Conservation (phyloP, 1,139 yeast species). For the Zygoascus meyerae region DNA sequence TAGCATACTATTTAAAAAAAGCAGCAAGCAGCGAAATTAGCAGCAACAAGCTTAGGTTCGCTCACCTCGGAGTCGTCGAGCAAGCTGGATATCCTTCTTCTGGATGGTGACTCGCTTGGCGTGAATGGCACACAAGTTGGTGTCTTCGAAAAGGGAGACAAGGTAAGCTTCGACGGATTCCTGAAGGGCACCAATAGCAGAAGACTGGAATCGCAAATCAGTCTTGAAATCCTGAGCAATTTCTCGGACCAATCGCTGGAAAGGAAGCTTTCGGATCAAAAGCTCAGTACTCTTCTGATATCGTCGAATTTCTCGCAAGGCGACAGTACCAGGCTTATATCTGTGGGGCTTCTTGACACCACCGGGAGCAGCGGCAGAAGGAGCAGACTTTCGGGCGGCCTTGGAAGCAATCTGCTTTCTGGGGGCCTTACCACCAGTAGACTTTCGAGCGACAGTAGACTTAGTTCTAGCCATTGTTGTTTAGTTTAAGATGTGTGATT, state of each 20-base stretch:
- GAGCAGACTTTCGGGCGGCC: constrained; percentile 98
- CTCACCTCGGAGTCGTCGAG: constrained; percentile 98
- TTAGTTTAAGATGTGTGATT: neutral
- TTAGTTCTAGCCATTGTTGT: constrained; percentile 90
- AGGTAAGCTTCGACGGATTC: constrained; percentile 98
- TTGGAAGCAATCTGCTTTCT: constrained; percentile 98
- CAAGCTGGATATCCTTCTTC: constrained; percentile 98
- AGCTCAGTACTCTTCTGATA: constrained; percentile 97
- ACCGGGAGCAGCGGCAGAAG: constrained; percentile 71
- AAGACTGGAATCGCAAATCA: constrained; percentile 96
- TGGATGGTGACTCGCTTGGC: constrained; percentile 99
- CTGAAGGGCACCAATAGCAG: constrained; percentile 98
- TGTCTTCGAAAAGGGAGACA: constrained; percentile 86
- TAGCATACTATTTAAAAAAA: constrained; percentile 5
- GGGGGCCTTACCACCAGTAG: constrained; percentile 99
- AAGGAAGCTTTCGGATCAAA: constrained; percentile 94
- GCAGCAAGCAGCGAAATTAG: constrained; percentile 1
- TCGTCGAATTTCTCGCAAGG: constrained; percentile 98
- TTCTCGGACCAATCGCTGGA: constrained; percentile 98
- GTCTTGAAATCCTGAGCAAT: constrained; percentile 98
- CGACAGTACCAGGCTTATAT: constrained; percentile 99
- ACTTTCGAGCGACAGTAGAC: constrained; percentile 92
- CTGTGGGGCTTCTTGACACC: constrained; percentile 99
- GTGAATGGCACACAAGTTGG: constrained; percentile 98
- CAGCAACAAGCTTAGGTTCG: constrained; percentile 20